These are phyloP conservation scores for Rhodotorula diobovata DNA, from an alignment of 768 basidiomycete species.

Conservation along the genomic window DNA sequence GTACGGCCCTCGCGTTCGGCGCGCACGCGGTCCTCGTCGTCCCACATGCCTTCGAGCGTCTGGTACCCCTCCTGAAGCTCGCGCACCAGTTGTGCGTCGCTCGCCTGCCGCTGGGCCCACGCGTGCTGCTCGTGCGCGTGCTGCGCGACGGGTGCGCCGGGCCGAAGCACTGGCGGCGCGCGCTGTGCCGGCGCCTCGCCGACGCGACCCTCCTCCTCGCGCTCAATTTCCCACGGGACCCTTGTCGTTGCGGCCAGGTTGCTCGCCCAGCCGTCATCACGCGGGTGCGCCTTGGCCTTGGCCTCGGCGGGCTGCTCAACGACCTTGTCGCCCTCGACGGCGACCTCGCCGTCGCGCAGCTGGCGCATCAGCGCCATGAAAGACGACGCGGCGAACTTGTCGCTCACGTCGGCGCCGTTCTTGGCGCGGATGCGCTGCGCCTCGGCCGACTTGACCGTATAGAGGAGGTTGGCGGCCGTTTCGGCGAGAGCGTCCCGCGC, in stretches of 20 bases:
- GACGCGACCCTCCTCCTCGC: slow-evolving; percentile 33
- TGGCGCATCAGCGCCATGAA: slow-evolving; percentile 83
- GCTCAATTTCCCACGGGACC: slow-evolving; percentile 3
- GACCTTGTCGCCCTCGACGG: slow-evolving; percentile 73
- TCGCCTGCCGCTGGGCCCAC: slow-evolving; percentile 20
- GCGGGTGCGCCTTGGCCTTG: slow-evolving; percentile 35
- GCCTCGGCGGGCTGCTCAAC: slow-evolving; percentile 50
- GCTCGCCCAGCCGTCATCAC: slow-evolving; percentile 38
- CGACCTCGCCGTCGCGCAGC: slow-evolving; percentile 69
- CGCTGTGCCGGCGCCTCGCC: neutral
- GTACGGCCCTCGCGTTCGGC: slow-evolving; percentile 15
- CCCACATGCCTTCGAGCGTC: slow-evolving; percentile 38
- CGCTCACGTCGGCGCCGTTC: slow-evolving; percentile 57
- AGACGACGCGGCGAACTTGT: slow-evolving; percentile 76
- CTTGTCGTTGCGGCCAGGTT: slow-evolving; percentile 38
- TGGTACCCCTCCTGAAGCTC: slow-evolving; percentile 20
- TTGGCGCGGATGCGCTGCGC: neutral
- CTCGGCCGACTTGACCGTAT: slow-evolving; percentile 54
- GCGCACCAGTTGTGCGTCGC: neutral
- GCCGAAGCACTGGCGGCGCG: slow-evolving; percentile 8
- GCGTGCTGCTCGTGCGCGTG: slow-evolving; percentile 25
- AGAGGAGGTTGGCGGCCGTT: slow-evolving; percentile 71
- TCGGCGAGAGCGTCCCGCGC: slow-evolving; percentile 65
- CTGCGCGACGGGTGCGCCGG: slow-evolving; percentile 6
- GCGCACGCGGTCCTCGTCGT: slow-evolving; percentile 39